phyloP scores from a whole-genome alignment of 495 filamentous ascomycete genomes.

The Thozetella sp. region DNA sequence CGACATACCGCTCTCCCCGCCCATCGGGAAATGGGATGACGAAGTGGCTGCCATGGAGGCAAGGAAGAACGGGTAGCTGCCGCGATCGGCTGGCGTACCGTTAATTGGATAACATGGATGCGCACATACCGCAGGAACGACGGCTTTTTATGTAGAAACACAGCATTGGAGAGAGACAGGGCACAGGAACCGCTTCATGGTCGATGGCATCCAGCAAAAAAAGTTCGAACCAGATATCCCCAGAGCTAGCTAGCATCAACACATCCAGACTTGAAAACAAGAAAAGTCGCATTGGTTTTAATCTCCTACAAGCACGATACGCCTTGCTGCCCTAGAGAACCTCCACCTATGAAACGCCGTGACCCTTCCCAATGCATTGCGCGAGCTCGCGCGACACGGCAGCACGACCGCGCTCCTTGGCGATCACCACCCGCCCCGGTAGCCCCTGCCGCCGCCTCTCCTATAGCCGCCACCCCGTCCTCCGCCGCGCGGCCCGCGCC shows the following conservation, averaged over 20 bases:
- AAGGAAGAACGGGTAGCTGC: constrained; percentile 7
- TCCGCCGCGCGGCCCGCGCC: constrained; percentile 41
- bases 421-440: constrained; percentile 46
- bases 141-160: too few species aligned
- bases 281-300: too few species aligned
- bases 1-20: constrained; percentile 23
- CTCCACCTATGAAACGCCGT: not conserved
- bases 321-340: not conserved
- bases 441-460: constrained; percentile 38
- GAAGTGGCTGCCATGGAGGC: constrained; percentile 43
- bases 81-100: not conserved
- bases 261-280: too few species aligned
- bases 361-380: constrained; percentile 1
- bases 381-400: too few species aligned
- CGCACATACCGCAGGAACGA: too few species aligned
- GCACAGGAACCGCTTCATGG: too few species aligned
- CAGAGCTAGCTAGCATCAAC: not conserved
- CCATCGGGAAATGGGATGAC: constrained; percentile 46
- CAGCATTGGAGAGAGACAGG: not conserved
- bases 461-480: constrained; percentile 46
- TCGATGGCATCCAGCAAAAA: too few species aligned
- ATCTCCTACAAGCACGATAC: not conserved
- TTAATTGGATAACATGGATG: too few species aligned
- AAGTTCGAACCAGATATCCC: not conserved
- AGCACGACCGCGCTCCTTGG: not conserved